Percentiles rank a stretch among this genome's conserved stretches.
Conservation (phyloP, 2,329 filamentous ascomycete genomes). For the Colletotrichum cuscutae region DNA sequence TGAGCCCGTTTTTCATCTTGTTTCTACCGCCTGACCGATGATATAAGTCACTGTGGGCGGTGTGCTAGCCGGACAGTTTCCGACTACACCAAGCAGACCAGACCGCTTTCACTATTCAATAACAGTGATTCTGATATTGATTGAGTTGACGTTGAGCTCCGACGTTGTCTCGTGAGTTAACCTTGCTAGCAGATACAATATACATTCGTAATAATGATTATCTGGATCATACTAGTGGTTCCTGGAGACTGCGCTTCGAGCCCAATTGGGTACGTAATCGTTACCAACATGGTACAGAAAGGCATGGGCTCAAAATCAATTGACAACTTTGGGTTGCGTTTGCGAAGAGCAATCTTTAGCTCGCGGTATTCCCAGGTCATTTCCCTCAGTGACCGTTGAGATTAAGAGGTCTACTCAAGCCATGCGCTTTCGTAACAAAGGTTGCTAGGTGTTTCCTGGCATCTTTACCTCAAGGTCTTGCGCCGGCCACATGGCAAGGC, state of each 20-base stretch:
- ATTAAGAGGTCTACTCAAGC: neutral
- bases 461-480: neutral
- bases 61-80: neutral
- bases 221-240: neutral
- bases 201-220: neutral
- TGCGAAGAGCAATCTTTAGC: neutral
- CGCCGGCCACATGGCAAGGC: conserved; percentile 9
- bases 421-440: neutral
- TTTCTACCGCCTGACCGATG: neutral
- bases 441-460: conserved; percentile 11
- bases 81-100: neutral
- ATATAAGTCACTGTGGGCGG: neutral
- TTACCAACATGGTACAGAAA: neutral
- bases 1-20: neutral
- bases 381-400: neutral
- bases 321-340: conserved; percentile 3
- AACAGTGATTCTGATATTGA: neutral
- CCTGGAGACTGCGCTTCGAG: neutral
- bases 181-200: neutral
- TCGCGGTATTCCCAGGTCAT: conserved; percentile 2
- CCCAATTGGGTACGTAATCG: neutral
- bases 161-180: neutral
- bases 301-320: neutral
- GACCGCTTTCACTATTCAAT: neutral
- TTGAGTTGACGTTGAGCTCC: neutral